These are phyloP conservation scores for Mycena latifolia DNA, from an alignment of 768 basidiomycete species.

Conservation along the genomic window DNA sequence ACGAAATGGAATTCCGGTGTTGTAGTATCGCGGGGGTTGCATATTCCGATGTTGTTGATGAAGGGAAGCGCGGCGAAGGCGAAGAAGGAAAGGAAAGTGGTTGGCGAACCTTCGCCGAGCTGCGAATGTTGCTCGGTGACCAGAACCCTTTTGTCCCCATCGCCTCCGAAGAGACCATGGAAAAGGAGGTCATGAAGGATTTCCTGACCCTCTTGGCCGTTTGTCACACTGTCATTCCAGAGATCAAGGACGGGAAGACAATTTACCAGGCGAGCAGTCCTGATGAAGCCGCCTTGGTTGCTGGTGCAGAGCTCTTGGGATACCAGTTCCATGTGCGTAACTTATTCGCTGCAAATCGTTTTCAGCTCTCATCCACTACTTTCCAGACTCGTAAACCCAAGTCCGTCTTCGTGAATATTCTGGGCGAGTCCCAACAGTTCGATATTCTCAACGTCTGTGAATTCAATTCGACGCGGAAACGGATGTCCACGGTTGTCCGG, in stretches of 20 bases:
- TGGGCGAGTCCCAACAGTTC: conserved; percentile 81
- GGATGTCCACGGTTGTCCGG: conserved; percentile 96
- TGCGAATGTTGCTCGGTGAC: conserved; percentile 67
- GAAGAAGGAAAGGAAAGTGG: conserved; percentile 67
- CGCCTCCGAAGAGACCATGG: conserved; percentile 48
- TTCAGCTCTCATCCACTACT: conserved; percentile 3
- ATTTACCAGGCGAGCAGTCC: conserved; percentile 97
- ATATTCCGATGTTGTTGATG: conserved; percentile 94
- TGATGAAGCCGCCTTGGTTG: conserved; percentile 96
- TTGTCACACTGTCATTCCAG: conserved; percentile 99
- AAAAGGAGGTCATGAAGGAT: conserved; percentile 71
- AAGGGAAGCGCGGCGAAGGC: conserved; percentile 77
- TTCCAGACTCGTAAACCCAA: conserved; percentile 93
- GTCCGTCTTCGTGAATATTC: conserved; percentile 90
- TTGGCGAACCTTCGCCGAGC: conserved; percentile 86
- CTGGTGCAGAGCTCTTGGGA: conserved; percentile 92
- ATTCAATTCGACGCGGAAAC: conserved; percentile 97
- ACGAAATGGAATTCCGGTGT: conserved; percentile 98
- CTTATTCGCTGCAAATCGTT: not conserved
- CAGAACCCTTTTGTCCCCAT: conserved; percentile 69
- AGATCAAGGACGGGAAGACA: conserved; percentile 89
- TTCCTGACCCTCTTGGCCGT: conserved; percentile 90
- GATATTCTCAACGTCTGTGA: conserved; percentile 97
- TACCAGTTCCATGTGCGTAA: conserved; percentile 92
- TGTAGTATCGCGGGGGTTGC: conserved; percentile 90